A percentile compares a stretch with the other conserved stretches of the same genome.
These are phyloP conservation scores for Nigrospora oryzae DNA, from an alignment of 2,329 filamentous ascomycete species.

Conservation along the genomic window DNA sequence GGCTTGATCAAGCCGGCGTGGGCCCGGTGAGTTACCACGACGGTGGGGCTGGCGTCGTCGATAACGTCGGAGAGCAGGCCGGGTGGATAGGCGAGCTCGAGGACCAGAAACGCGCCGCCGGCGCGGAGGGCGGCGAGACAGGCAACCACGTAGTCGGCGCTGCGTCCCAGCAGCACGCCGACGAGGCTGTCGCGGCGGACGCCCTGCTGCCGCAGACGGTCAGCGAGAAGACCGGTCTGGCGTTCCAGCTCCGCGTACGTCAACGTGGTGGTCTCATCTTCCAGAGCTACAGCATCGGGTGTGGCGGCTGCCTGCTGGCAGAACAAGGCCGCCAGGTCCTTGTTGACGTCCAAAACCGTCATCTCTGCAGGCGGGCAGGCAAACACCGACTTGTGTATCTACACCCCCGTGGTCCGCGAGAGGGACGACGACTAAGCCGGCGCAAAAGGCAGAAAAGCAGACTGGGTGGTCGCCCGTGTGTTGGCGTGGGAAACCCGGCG, in stretches of 20 bases:
- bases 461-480: too few species aligned
- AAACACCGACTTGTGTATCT: too few species aligned
- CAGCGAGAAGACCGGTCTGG: slow-evolving; percentile 56
- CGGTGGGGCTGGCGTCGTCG: slow-evolving; percentile 63
- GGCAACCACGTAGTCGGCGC: slow-evolving; percentile 71
- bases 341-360: slow-evolving; percentile 60
- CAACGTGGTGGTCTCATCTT: slow-evolving; percentile 58
- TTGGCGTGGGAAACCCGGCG: too few species aligned
- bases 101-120: slow-evolving; percentile 71
- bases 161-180: slow-evolving; percentile 66
- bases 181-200: slow-evolving; percentile 68
- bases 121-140: slow-evolving; percentile 71
- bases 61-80: slow-evolving; percentile 68
- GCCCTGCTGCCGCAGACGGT: slow-evolving; percentile 55
- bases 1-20: slow-evolving; percentile 59
- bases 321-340: slow-evolving; percentile 68
- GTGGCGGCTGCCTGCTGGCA: slow-evolving; percentile 58
- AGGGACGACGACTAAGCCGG: too few species aligned
- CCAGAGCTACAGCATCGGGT: slow-evolving; percentile 61
- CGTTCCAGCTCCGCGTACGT: slow-evolving; percentile 67
- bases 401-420: too few species aligned
- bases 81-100: slow-evolving; percentile 72
- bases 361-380: slow-evolving; percentile 26
- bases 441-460: too few species aligned
- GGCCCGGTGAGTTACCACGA: slow-evolving; percentile 59